Conservation (phyloP, 2,329 filamentous ascomycete genomes). For the Penicillium sp. region DNA sequence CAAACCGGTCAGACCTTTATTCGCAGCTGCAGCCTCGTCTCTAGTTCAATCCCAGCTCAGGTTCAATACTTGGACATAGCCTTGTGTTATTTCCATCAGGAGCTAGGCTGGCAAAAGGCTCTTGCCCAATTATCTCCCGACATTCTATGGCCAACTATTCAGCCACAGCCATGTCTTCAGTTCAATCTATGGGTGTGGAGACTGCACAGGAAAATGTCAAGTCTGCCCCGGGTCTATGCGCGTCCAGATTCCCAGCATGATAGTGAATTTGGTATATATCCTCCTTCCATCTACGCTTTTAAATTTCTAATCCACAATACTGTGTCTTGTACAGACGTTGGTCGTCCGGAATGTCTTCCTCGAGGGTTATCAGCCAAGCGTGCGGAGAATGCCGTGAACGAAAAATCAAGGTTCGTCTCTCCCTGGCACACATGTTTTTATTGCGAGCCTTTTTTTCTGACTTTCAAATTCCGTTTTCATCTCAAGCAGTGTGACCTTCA, state of each 20-base stretch:
- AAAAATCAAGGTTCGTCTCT: constrained; percentile 2
- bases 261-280: not conserved
- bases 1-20: not conserved
- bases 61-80: not conserved
- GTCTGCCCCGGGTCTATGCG: not conserved
- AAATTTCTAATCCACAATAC: no score
- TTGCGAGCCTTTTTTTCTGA: not conserved
- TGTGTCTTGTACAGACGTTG: no score
- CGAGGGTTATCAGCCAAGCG: constrained; percentile 1
- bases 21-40: not conserved
- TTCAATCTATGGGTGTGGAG: not conserved
- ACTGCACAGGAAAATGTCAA: not conserved
- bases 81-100: not conserved
- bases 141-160: not conserved
- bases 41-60: not conserved
- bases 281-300: not conserved
- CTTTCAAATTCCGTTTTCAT: not conserved
- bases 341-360: not conserved
- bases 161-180: not conserved
- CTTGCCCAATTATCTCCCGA: not conserved
- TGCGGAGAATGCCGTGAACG: constrained; percentile 7
- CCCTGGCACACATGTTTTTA: not conserved
- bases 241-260: not conserved
- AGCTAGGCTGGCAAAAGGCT: not conserved
- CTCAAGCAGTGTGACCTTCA: constrained; percentile 4